Evolutionary conservation across 139 green algal species (phyloP).

Genomic region (Ulvella scutata): DNA sequence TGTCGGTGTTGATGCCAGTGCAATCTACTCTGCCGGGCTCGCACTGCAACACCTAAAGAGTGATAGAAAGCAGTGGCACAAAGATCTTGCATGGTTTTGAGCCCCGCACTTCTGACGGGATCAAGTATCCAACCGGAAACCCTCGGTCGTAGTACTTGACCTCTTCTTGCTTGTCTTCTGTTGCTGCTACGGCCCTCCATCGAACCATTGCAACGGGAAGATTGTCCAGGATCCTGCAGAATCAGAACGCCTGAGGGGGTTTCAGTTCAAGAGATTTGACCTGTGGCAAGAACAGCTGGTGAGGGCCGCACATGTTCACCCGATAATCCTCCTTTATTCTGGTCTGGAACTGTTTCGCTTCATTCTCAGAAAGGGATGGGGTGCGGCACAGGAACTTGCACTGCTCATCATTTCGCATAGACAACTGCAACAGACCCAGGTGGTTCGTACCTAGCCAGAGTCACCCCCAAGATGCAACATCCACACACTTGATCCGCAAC

Average conservation of each 20-base stretch:
- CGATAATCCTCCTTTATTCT: slow-evolving; percentile 92
- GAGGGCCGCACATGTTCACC: slow-evolving; percentile 80
- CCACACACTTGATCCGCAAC: slow-evolving; percentile 2
- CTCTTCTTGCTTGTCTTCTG: too few species aligned
- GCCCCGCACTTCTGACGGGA: slow-evolving; percentile 30
- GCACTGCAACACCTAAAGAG: too few species aligned
- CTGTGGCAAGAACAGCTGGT: not conserved
- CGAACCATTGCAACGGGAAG: slow-evolving; percentile 90
- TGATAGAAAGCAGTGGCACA: too few species aligned
- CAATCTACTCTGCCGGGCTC: too few species aligned
- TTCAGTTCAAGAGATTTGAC: not conserved
- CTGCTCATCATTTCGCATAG: slow-evolving; percentile 79
- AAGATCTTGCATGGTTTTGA: too few species aligned
- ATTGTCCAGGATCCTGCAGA: slow-evolving; percentile 93
- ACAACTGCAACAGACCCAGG: slow-evolving; percentile 39
- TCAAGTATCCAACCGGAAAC: slow-evolving; percentile 81
- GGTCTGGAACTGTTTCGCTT: slow-evolving; percentile 62
- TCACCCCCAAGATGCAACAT: slow-evolving; percentile 2
- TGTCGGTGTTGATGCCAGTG: too few species aligned
- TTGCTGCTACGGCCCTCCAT: too few species aligned
- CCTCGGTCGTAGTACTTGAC: slow-evolving; percentile 92
- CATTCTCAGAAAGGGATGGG: slow-evolving; percentile 35
- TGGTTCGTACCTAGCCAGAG: not conserved
- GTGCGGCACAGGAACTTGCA: slow-evolving; percentile 93
- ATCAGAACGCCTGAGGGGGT: not conserved